Conservation (phyloP, 257 asterid genomes). For the Misopates orontium region DNA sequence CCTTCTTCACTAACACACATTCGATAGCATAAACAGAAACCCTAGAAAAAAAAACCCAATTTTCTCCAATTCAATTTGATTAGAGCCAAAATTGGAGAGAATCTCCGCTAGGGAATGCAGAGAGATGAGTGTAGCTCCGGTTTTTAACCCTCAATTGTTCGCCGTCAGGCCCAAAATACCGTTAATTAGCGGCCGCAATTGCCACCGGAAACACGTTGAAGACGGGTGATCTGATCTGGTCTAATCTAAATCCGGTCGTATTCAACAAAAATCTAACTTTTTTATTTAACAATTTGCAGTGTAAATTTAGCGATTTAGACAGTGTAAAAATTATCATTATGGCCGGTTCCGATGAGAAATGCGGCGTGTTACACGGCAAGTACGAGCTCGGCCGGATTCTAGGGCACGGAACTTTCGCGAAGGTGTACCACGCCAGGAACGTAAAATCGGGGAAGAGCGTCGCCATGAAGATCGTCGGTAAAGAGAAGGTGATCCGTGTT, state of each 20-base stretch:
- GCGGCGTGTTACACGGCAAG: slow-evolving; percentile 38
- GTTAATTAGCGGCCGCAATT: slow-evolving; percentile 58
- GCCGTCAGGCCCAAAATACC: slow-evolving; percentile 40
- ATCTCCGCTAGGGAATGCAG: slow-evolving; percentile 66
- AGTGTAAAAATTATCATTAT: neutral
- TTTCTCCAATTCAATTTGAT: no score
- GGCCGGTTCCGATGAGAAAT: slow-evolving; percentile 34
- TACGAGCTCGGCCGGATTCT: slow-evolving; percentile 49
- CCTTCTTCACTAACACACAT: no score
- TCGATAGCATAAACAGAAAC: neutral
- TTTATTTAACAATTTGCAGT: no score
- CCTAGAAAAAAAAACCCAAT: neutral
- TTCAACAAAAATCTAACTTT: neutral
- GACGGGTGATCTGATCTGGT: slow-evolving; percentile 58
- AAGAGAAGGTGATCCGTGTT: slow-evolving; percentile 45
- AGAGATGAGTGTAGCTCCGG: slow-evolving; percentile 60
- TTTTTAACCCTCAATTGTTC: slow-evolving; percentile 41
- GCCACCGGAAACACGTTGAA: slow-evolving; percentile 87
- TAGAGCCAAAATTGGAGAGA: neutral
- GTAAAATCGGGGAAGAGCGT: slow-evolving; percentile 42
- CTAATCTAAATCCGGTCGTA: no score
- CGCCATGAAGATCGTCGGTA: slow-evolving; percentile 52
- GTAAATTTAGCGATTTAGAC: no score
- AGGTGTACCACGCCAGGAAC: slow-evolving; percentile 51
- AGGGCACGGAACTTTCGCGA: slow-evolving; percentile 63